Percentiles rank a stretch among this genome's conserved stretches.
Evolutionary conservation across 306 rosid genomes (phyloP).

Genomic region (Myrica gale): DNA sequence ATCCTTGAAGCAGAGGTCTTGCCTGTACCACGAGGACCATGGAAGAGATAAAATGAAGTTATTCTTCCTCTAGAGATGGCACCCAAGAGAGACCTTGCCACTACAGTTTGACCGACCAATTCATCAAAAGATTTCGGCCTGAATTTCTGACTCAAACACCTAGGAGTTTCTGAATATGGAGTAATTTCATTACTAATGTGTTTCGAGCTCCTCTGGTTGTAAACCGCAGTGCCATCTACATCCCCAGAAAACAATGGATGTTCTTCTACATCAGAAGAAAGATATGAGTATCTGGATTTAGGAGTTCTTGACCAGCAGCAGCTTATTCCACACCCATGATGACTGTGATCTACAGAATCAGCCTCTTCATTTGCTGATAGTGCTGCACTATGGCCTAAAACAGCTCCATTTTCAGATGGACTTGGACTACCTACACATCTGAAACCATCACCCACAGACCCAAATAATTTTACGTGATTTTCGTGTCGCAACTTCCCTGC

Average conservation of each 20-base stretch:
- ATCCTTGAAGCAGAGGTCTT: slow-evolving; percentile 79
- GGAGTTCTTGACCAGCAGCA: slow-evolving; percentile 75
- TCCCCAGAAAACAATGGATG: slow-evolving; percentile 48
- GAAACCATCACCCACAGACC: slow-evolving; percentile 33
- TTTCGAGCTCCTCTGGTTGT: slow-evolving; percentile 38
- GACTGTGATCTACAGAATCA: slow-evolving; percentile 39
- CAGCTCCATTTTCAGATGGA: slow-evolving; percentile 37
- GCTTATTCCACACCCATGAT: slow-evolving; percentile 56
- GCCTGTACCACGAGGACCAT: slow-evolving; percentile 89
- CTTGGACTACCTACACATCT: slow-evolving; percentile 51
- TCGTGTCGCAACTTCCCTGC: slow-evolving; percentile 25
- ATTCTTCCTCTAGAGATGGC: slow-evolving; percentile 68
- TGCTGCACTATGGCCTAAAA: slow-evolving; percentile 33
- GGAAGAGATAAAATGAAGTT: slow-evolving; percentile 67
- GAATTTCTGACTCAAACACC: slow-evolving; percentile 69
- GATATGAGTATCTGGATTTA: slow-evolving; percentile 50
- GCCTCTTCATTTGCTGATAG: slow-evolving; percentile 36
- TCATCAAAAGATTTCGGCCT: slow-evolving; percentile 68
- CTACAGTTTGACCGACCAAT: slow-evolving; percentile 81
- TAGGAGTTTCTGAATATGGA: slow-evolving; percentile 51
- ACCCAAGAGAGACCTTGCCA: slow-evolving; percentile 70
- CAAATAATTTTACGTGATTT: slow-evolving; percentile 34
- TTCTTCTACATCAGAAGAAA: slow-evolving; percentile 41
- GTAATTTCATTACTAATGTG: slow-evolving; percentile 35
- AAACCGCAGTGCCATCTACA: slow-evolving; percentile 34